Evolutionary conservation across 129 eudicot species (phyloP).

Genomic region (Sambucus nigra): DNA sequence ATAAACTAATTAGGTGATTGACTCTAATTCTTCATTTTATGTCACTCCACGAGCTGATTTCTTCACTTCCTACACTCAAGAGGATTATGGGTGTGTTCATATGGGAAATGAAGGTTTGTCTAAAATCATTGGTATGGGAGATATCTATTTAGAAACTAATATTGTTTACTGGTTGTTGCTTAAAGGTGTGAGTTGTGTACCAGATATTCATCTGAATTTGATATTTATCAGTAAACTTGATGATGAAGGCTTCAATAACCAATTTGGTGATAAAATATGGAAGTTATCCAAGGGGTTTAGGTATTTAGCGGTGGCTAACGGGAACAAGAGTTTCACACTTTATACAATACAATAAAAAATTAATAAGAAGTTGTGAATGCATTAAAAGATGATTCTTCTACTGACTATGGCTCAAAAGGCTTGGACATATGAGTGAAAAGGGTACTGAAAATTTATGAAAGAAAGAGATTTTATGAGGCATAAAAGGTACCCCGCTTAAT

Average conservation of each 20-base stretch:
- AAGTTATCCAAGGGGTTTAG: background rate
- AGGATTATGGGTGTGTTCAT: background rate
- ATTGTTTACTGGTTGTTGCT: background rate
- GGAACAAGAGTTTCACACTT: background rate
- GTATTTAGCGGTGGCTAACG: slow-evolving; percentile 8
- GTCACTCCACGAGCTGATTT: background rate
- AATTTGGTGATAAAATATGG: slow-evolving; percentile 12
- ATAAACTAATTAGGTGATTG: background rate
- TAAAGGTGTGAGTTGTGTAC: background rate
- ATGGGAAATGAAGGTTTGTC: background rate
- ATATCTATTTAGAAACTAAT: background rate
- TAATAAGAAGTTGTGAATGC: background rate
- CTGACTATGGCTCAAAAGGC: slow-evolving; percentile 15
- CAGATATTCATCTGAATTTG: background rate
- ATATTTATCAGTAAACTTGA: background rate
- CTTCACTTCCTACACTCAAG: background rate
- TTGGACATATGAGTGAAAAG: slow-evolving; percentile 15
- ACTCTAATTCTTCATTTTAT: background rate
- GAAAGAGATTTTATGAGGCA: background rate
- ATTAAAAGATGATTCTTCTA: background rate
- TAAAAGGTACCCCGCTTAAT: background rate
- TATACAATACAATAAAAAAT: background rate
- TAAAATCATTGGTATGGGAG: background rate
- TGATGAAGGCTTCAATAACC: background rate
- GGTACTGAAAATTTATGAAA: background rate